phyloP scores from a whole-genome alignment of 169 alveolate species.

The Eimeria nieschulzi region DNA sequence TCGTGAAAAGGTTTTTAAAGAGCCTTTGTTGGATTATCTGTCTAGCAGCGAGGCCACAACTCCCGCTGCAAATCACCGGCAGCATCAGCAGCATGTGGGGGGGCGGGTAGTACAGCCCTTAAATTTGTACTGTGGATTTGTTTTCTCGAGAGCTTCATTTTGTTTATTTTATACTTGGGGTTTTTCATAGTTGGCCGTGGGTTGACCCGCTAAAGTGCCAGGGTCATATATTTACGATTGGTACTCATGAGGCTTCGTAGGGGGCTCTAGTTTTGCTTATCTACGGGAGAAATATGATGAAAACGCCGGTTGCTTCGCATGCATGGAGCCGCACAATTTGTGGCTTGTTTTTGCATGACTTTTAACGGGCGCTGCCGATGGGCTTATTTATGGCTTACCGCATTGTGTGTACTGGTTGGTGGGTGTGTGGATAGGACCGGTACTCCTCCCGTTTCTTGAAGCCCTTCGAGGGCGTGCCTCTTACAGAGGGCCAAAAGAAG shows the following conservation, averaged over 20 bases:
- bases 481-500: slow-evolving; percentile 76
- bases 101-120: neutral
- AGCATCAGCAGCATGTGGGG: no score
- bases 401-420: neutral
- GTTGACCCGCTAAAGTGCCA: neutral
- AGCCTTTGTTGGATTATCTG: no score
- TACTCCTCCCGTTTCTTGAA: slow-evolving; percentile 60
- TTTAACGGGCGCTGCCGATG: neutral
- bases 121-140: neutral
- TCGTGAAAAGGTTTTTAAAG: neutral
- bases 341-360: neutral
- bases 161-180: neutral
- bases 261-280: no score
- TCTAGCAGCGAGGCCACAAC: no score
- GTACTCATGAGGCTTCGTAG: no score
- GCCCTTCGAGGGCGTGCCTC: slow-evolving; percentile 75
- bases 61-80: no score
- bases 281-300: no score
- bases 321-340: neutral
- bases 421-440: slow-evolving; percentile 53
- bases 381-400: neutral
- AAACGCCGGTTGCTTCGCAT: no score
- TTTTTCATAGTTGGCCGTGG: neutral
- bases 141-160: neutral
- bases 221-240: neutral